Percentiles rank a stretch among this genome's conserved stretches.
These are phyloP conservation scores for Halenospora varia DNA, from an alignment of 495 filamentous ascomycete species.

Conservation along the genomic window DNA sequence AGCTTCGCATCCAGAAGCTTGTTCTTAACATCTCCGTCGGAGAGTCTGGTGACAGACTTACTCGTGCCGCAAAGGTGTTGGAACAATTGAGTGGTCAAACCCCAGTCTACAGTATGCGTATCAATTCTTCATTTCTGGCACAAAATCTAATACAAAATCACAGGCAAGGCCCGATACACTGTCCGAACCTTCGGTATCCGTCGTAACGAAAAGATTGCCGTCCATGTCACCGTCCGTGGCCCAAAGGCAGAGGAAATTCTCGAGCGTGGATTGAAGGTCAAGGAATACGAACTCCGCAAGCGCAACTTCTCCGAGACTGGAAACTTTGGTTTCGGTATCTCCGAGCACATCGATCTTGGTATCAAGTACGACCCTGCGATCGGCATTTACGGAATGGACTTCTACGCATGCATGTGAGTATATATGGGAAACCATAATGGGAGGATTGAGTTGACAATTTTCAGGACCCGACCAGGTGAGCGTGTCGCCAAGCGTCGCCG, in stretches of 20 bases:
- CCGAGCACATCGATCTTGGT: conserved; percentile 99
- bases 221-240: conserved; percentile 99
- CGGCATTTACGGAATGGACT: conserved; percentile 99
- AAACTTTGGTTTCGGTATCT: conserved; percentile 99
- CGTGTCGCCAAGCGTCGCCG: conserved; percentile 94
- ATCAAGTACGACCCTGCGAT: conserved; percentile 99
- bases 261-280: conserved; percentile 99
- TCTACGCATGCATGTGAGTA: conserved; percentile 94
- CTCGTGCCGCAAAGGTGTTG: conserved; percentile 98
- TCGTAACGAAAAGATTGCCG: conserved; percentile 99
- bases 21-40: conserved; percentile 99
- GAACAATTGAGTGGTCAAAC: conserved; percentile 99
- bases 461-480: conserved; percentile 79
- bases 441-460: not conserved
- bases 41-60: conserved; percentile 99
- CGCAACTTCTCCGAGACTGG: conserved; percentile 99
- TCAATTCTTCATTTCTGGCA: not conserved
- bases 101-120: conserved; percentile 87
- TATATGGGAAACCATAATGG: conserved; percentile 32
- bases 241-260: conserved; percentile 99
- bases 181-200: conserved; percentile 99
- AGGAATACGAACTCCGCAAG: conserved; percentile 99
- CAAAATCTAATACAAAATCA: conserved; percentile 4
- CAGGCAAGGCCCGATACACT: conserved; percentile 99
- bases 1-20: conserved; percentile 99